Evolutionary conservation across 495 filamentous ascomycete genomes (phyloP).

Genomic region (Aeminium ludgeri): DNA sequence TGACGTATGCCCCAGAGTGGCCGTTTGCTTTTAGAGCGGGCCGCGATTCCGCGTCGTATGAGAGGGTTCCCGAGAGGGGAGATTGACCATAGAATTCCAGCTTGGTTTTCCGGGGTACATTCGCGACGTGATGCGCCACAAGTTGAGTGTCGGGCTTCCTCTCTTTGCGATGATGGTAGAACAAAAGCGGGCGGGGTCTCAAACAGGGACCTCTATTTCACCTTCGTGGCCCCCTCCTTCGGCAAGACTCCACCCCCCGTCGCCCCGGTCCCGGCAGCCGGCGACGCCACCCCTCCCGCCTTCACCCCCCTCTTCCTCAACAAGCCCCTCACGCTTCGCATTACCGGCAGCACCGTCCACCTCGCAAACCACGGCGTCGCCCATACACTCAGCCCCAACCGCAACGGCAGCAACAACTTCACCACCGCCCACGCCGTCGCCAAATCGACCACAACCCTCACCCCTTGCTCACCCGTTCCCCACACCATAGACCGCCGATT

Average conservation of each 20-base stretch:
- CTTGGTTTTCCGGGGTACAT: too few relatives aligned
- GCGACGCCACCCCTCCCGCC: background rate
- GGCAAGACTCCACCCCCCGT: slow-evolving; percentile 13
- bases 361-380: slow-evolving; percentile 89
- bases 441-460: slow-evolving; percentile 40
- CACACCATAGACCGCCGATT: slow-evolving; percentile 22
- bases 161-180: too few relatives aligned
- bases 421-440: slow-evolving; percentile 79
- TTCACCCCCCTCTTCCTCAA: slow-evolving; percentile 25
- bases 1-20: too few relatives aligned
- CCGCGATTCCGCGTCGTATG: too few relatives aligned
- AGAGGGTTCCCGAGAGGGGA: too few relatives aligned
- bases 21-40: too few relatives aligned
- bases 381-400: slow-evolving; percentile 65
- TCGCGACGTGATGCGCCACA: too few relatives aligned
- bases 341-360: slow-evolving; percentile 36
- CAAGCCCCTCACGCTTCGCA: slow-evolving; percentile 23
- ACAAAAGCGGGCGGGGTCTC: too few relatives aligned
- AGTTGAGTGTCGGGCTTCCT: too few relatives aligned
- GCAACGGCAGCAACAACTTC: slow-evolving; percentile 62
- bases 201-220: background rate
- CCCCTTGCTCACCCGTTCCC: slow-evolving; percentile 29
- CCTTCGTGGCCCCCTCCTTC: slow-evolving; percentile 1
- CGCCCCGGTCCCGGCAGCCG: slow-evolving; percentile 15
- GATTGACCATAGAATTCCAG: too few relatives aligned